These are phyloP conservation scores for Apophysomyces elegans DNA, from an alignment of 371 early-diverging fungal genomes.

Conservation along the genomic window DNA sequence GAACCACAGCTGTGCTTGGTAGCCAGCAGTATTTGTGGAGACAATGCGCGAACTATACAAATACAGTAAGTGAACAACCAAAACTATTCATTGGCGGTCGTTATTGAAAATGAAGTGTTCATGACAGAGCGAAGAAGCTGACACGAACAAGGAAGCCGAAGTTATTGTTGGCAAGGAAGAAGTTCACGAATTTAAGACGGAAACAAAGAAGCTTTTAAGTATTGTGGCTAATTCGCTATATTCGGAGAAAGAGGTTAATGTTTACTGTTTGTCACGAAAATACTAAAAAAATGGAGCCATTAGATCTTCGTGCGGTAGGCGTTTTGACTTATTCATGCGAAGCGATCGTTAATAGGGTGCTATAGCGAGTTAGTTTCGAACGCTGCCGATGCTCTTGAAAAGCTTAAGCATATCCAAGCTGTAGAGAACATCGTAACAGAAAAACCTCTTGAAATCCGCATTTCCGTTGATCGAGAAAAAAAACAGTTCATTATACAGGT, in stretches of 20 bases:
- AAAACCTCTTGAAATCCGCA: conserved; percentile 80
- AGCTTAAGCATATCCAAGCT: conserved; percentile 84
- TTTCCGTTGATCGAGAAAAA: conserved; percentile 73
- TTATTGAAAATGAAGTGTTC: no score
- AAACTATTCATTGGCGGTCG: no score
- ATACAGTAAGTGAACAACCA: no score
- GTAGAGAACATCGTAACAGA: conserved; percentile 62
- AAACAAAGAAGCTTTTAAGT: conserved; percentile 82
- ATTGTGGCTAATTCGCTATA: conserved; percentile 89
- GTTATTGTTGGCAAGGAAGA: conserved; percentile 46
- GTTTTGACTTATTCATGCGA: neutral
- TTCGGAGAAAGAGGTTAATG: conserved; percentile 81
- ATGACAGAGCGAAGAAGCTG: neutral
- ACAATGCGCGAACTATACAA: no score
- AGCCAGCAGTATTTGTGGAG: no score
- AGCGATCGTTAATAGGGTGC: conserved; percentile 20
- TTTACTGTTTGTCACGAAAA: neutral
- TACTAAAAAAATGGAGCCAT: neutral
- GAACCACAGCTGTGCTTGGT: no score
- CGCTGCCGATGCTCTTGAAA: conserved; percentile 98
- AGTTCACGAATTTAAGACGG: conserved; percentile 79
- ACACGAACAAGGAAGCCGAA: conserved; percentile 20
- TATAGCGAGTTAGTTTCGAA: conserved; percentile 96
- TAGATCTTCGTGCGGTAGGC: conserved; percentile 72
- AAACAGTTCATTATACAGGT: conserved; percentile 82